phyloP scores from a whole-genome alignment of 441 rosid species.

The Raphanus hybrid region DNA sequence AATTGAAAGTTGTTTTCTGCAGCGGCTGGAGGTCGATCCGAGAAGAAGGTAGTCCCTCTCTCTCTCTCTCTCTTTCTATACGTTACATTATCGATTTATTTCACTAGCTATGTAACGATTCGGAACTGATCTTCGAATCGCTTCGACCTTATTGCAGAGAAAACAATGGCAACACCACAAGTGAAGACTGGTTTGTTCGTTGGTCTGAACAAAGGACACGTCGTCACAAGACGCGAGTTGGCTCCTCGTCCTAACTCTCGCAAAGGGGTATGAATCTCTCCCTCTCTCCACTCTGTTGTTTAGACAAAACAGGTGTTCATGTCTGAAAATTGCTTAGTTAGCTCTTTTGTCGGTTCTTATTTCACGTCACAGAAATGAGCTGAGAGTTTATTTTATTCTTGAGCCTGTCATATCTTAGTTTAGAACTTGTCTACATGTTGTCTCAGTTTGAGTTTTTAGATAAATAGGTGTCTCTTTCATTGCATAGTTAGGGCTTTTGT shows the following conservation, averaged over 20 bases:
- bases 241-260: conserved; percentile 48
- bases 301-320: neutral
- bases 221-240: conserved; percentile 45
- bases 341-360: neutral
- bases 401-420: neutral
- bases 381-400: neutral
- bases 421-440: neutral
- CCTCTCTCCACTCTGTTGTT: neutral
- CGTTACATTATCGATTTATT: too few species aligned
- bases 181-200: conserved; percentile 46
- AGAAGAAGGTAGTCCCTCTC: neutral
- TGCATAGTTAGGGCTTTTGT: too few species aligned
- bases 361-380: neutral
- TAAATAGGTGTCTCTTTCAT: too few species aligned
- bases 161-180: conserved; percentile 26
- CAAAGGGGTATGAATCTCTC: conserved; percentile 48
- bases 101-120: neutral
- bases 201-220: conserved; percentile 35
- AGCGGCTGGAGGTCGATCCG: neutral
- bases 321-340: neutral
- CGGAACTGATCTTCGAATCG: too few species aligned
- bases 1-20: neutral
- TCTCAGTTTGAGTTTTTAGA: neutral
- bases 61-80: neutral
- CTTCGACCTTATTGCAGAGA: too few species aligned